Evolutionary conservation across 179 eudicot genomes (phyloP).

Genomic region (Corrigiola litoralis): DNA sequence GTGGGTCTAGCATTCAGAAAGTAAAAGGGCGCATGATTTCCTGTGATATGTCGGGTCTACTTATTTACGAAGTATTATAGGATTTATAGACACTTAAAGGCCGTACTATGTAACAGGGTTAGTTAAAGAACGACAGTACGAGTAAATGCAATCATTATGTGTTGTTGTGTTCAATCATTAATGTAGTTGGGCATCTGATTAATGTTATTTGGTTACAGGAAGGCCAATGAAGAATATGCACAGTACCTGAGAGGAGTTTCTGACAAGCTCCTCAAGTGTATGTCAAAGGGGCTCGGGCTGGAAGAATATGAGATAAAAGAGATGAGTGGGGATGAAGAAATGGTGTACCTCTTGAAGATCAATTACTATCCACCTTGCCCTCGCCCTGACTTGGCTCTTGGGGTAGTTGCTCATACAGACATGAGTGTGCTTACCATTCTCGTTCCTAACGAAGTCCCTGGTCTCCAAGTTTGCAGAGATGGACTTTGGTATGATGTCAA

Average conservation of each 20-base stretch:
- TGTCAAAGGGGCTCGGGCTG: slow-evolving; percentile 60
- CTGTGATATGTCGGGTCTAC: too few relatives aligned
- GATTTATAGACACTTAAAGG: too few relatives aligned
- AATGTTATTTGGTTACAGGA: slow-evolving; percentile 28
- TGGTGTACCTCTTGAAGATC: slow-evolving; percentile 52
- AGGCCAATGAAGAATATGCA: slow-evolving; percentile 56
- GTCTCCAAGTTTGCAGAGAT: slow-evolving; percentile 70
- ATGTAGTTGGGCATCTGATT: not conserved
- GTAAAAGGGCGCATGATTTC: too few relatives aligned
- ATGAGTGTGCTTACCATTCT: slow-evolving; percentile 60
- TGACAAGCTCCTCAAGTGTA: slow-evolving; percentile 37
- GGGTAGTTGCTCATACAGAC: slow-evolving; percentile 68
- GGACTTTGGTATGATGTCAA: slow-evolving; percentile 65
- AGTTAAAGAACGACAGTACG: too few relatives aligned
- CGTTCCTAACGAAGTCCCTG: slow-evolving; percentile 72
- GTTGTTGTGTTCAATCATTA: too few relatives aligned
- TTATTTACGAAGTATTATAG: too few relatives aligned
- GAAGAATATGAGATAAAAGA: slow-evolving; percentile 38
- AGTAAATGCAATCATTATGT: too few relatives aligned
- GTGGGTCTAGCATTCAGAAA: too few relatives aligned
- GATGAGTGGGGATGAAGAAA: slow-evolving; percentile 52
- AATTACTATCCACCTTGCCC: slow-evolving; percentile 85
- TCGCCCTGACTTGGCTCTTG: slow-evolving; percentile 59
- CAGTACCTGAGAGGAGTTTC: slow-evolving; percentile 35
- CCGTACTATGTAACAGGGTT: too few relatives aligned